These are phyloP conservation scores for Podila minutissima DNA, from an alignment of 192 early-diverging fungal species.

Conservation along the genomic window DNA sequence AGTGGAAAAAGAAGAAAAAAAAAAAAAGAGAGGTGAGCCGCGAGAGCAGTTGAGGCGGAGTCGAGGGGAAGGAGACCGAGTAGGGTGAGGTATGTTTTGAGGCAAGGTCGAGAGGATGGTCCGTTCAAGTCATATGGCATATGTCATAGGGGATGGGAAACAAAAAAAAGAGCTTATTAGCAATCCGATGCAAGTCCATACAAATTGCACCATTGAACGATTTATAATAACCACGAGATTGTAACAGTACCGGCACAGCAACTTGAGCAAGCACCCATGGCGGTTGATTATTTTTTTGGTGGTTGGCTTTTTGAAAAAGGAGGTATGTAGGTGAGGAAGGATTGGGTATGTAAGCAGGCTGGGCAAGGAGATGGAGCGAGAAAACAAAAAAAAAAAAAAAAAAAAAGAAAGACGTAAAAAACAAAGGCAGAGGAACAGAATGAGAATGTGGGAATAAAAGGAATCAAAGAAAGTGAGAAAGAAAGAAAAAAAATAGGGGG, in stretches of 20 bases:
- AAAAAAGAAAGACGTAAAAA: background rate
- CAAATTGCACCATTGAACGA: background rate
- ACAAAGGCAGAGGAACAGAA: background rate
- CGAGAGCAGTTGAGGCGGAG: background rate
- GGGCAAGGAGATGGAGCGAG: background rate
- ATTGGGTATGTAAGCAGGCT: constrained; percentile 1
- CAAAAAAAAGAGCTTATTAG: background rate
- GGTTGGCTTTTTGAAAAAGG: background rate
- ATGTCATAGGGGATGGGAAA: background rate
- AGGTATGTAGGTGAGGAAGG: background rate
- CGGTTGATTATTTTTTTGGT: background rate
- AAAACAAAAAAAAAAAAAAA: background rate
- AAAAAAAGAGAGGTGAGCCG: background rate
- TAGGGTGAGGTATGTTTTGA: background rate
- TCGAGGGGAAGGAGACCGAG: background rate
- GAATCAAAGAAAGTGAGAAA: background rate
- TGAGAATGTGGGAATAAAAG: background rate
- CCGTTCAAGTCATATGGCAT: background rate
- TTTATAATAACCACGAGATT: background rate
- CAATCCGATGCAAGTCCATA: background rate
- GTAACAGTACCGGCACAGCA: constrained; percentile 37
- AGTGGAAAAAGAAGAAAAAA: background rate
- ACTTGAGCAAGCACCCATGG: constrained; percentile 54
- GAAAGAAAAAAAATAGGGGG: background rate
- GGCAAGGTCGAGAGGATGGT: background rate